Percentiles rank a stretch among this genome's conserved stretches.
Evolutionary conservation across 169 alveolate species (phyloP).

Genomic region (Fabrea salina): DNA sequence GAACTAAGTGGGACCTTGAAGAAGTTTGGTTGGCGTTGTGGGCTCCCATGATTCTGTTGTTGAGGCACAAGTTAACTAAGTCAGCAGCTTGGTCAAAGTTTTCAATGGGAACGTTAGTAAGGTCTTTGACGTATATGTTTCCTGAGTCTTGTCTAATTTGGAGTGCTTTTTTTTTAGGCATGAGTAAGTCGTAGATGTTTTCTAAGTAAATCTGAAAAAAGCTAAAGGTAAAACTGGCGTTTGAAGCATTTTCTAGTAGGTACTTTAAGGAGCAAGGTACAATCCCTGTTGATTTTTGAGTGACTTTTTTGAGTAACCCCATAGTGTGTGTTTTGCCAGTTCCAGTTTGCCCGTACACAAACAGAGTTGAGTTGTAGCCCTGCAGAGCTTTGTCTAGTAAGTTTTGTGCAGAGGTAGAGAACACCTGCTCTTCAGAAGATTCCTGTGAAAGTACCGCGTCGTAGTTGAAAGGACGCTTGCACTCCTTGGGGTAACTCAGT

Average conservation of each 20-base stretch:
- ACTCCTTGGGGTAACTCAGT: background rate
- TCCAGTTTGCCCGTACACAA: slow-evolving; percentile 86
- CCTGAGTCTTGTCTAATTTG: slow-evolving; percentile 67
- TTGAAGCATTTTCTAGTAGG: slow-evolving; percentile 52
- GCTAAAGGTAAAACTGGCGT: slow-evolving; percentile 19
- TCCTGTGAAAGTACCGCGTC: slow-evolving; percentile 64
- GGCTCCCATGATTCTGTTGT: slow-evolving; percentile 69
- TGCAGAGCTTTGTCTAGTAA: slow-evolving; percentile 69
- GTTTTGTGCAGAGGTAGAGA: slow-evolving; percentile 57
- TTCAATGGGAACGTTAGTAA: slow-evolving; percentile 66
- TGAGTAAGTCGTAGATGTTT: slow-evolving; percentile 71
- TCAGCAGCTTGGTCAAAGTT: slow-evolving; percentile 55
- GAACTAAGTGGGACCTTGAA: slow-evolving; percentile 53
- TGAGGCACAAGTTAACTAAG: slow-evolving; percentile 59
- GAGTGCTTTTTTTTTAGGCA: slow-evolving; percentile 50
- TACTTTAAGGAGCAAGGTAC: slow-evolving; percentile 79
- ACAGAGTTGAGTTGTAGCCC: slow-evolving; percentile 77
- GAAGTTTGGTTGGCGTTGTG: slow-evolving; percentile 48
- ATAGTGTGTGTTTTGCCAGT: slow-evolving; percentile 83
- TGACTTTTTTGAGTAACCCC: slow-evolving; percentile 55
- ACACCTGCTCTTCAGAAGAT: slow-evolving; percentile 63
- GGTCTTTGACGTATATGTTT: slow-evolving; percentile 65
- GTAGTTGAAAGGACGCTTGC: slow-evolving; percentile 48
- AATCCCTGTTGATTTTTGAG: slow-evolving; percentile 72
- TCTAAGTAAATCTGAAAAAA: slow-evolving; percentile 86